These are phyloP conservation scores for Botrytis fabae DNA, from an alignment of 2,329 filamentous ascomycete species.

Conservation along the genomic window DNA sequence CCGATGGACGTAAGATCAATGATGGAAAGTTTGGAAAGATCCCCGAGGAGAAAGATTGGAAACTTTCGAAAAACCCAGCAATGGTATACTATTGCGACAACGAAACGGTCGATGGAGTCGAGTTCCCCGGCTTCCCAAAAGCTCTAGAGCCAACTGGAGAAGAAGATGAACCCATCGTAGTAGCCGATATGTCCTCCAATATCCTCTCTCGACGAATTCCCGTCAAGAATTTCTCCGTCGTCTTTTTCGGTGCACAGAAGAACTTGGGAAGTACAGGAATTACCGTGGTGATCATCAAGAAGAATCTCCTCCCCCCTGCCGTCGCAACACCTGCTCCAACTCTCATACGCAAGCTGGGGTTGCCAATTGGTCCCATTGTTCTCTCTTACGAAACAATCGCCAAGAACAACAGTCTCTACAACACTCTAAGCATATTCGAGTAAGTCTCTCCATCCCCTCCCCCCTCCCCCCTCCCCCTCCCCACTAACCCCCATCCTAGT, in stretches of 20 bases:
- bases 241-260: slow-evolving; percentile 95
- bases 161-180: slow-evolving; percentile 70
- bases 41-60: slow-evolving; percentile 75
- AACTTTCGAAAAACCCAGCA: slow-evolving; percentile 65
- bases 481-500: slow-evolving; percentile 44
- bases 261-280: slow-evolving; percentile 86
- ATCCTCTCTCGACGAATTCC: slow-evolving; percentile 81
- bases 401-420: slow-evolving; percentile 95
- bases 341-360: slow-evolving; percentile 69
- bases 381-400: slow-evolving; percentile 81
- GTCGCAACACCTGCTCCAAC: slow-evolving; percentile 64
- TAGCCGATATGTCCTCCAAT: slow-evolving; percentile 93
- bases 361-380: slow-evolving; percentile 78
- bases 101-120: slow-evolving; percentile 91
- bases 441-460: slow-evolving; percentile 42
- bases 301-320: slow-evolving; percentile 71
- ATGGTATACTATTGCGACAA: slow-evolving; percentile 88
- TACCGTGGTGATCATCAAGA: slow-evolving; percentile 82
- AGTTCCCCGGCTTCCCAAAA: slow-evolving; percentile 75
- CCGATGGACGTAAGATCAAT: slow-evolving; percentile 65
- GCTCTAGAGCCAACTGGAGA: slow-evolving; percentile 57
- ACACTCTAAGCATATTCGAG: slow-evolving; percentile 91
- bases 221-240: slow-evolving; percentile 73
- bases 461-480: not conserved
- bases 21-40: slow-evolving; percentile 85